A percentile compares a stretch with the other conserved stretches of the same genome.
phyloP scores from a whole-genome alignment of 129 eudicot genomes.

The Pittosporum tobira region DNA sequence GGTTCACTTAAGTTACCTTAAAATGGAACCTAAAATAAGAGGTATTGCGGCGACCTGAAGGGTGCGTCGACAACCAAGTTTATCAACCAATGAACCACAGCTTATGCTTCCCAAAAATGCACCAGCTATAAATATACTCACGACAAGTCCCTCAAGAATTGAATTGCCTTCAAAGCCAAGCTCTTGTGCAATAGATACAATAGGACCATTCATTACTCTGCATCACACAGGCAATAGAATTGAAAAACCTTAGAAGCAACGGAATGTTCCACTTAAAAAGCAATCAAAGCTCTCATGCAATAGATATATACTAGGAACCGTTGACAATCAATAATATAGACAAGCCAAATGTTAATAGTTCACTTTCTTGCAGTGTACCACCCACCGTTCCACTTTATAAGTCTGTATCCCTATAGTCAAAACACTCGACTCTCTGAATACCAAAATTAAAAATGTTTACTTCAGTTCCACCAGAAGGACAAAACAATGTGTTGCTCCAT shows the following conservation, averaged over 20 bases:
- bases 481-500: no score
- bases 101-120: conserved; percentile 86
- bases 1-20: conserved; percentile 37
- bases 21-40: conserved; percentile 66
- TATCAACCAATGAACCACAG: conserved; percentile 61
- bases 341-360: no score
- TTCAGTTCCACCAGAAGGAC: no score
- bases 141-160: conserved; percentile 79
- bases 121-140: conserved; percentile 84
- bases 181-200: conserved; percentile 61
- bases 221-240: conserved; percentile 17
- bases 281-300: not conserved
- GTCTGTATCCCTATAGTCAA: no score
- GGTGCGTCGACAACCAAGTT: conserved; percentile 70
- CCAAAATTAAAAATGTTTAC: no score
- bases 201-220: conserved; percentile 90
- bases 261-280: not conserved
- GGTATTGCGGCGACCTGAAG: conserved; percentile 71
- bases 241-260: not conserved
- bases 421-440: no score
- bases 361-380: no score
- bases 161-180: conserved; percentile 84
- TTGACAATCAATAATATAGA: no score
- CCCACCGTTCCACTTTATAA: no score
- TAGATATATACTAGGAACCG: no score